Conservation (phyloP, 2,329 filamentous ascomycete species). For the Talaromyces sp. region DNA sequence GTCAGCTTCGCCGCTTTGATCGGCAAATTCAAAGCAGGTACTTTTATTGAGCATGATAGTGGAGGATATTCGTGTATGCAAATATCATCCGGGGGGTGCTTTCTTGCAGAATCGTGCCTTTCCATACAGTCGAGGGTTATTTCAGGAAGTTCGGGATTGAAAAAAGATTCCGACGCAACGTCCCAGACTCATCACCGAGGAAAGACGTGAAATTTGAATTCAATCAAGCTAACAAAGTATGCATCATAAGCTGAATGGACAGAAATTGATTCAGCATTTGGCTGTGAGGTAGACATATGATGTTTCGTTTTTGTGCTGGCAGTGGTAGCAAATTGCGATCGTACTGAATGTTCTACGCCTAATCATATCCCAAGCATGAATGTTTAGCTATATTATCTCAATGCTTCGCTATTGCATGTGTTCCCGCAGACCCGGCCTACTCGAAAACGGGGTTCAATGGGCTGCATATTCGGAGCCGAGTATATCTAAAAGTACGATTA, state of each 20-base stretch:
- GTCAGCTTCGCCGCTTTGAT: slow-evolving; percentile 24
- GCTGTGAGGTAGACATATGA: no score
- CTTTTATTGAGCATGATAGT: slow-evolving; percentile 14
- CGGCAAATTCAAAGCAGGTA: slow-evolving; percentile 27
- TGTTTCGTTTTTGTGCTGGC: no score
- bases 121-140: not conserved
- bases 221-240: no score
- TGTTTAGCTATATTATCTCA: not conserved
- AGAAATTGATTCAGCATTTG: no score
- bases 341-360: no score
- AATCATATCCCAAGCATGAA: no score
- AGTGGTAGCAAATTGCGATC: no score
- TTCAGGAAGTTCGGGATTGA: not conserved
- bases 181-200: no score
- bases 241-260: no score
- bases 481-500: no score
- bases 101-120: slow-evolving; percentile 22
- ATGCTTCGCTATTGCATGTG: not conserved
- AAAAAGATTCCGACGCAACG: not conserved
- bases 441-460: not conserved
- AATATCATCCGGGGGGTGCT: slow-evolving; percentile 38
- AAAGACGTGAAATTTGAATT: no score
- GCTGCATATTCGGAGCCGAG: no score
- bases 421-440: not conserved
- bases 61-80: slow-evolving; percentile 39